Base-by-base conservation (phyloP, 495 filamentous ascomycete species). In the Daldinia grandis region DNA sequence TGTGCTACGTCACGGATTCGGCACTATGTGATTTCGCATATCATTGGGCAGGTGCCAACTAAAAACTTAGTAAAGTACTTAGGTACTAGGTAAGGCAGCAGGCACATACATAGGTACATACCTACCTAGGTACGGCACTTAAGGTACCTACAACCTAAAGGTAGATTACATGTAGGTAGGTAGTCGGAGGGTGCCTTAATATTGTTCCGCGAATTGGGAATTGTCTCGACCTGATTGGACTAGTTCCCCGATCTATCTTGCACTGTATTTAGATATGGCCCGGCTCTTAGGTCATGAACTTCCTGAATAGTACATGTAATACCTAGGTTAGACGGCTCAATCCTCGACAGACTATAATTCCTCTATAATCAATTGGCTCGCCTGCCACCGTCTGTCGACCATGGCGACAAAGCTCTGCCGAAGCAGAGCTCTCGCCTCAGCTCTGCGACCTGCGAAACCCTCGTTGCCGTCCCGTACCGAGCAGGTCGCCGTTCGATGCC, bases 361-460 rank as follows among this genome's bases (percentile, higher is more conserved):
- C 65, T 62, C 76, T 67, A 66, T 69, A 59, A 78, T 73, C 81
- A 82, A 84, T 82, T 84, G 82, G 81, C 72, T 69, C 66, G 25
- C 58, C 69, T 58, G 70, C 79, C 69, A 57, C 44, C 55, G 81
- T 78, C 79, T 78, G 76, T 73, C 82, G 79, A 85, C 78, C 79
- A 90, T 90, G 82, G 81, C 90, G 80, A 88, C 88, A 85, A 89
- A 87, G 83, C 78, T 90, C 80, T 86, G 87, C 76, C 81, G 86
- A 78, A 85, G 83, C 73, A 88, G 88, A 76, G 86, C 87, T 62
- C 77, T 90, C 77, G 81, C 86, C 72, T 85, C 87, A 65, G 87
- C 86, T 78, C 76, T 88, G 74, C 83, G 86, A 76, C 83, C 86
- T 15, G 80, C 81, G 70, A 86, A 82, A 75, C 78, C 78, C 17